phyloP scores from a whole-genome alignment of 352 stramenopile species.

The Detonula confervacea region DNA sequence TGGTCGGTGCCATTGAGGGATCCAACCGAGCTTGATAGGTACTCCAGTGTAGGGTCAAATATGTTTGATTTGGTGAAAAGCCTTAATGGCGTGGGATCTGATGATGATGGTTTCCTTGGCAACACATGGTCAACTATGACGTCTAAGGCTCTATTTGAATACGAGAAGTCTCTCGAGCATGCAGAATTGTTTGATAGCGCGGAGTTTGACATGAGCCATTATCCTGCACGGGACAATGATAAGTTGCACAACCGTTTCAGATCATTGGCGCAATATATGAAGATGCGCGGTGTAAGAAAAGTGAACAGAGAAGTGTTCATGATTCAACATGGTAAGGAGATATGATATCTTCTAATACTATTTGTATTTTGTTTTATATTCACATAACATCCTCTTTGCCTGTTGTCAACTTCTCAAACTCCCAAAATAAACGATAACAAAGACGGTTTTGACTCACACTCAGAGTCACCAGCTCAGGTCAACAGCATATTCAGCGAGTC shows the following conservation, averaged over 20 bases:
- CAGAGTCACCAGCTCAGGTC: neutral
- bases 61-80: neutral
- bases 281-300: slow-evolving; percentile 23
- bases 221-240: slow-evolving; percentile 2
- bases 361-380: neutral
- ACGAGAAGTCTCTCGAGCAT: neutral
- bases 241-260: neutral
- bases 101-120: slow-evolving; percentile 26
- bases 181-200: neutral
- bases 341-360: neutral
- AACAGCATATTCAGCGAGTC: slow-evolving; percentile 24
- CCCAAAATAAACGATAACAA: neutral
- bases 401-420: neutral
- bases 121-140: slow-evolving; percentile 30
- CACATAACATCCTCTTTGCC: neutral
- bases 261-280: slow-evolving; percentile 43
- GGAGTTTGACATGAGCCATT: slow-evolving; percentile 23
- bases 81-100: slow-evolving; percentile 16
- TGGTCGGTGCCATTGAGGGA: neutral
- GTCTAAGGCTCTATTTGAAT: slow-evolving; percentile 12
- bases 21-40: slow-evolving; percentile 1
- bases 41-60: neutral
- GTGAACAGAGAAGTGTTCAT: slow-evolving; percentile 64
- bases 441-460: slow-evolving; percentile 77
- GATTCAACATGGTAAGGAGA: slow-evolving; percentile 40